phyloP scores from a whole-genome alignment of 73 alveolate genomes.

The Effrenium voratum region DNA sequence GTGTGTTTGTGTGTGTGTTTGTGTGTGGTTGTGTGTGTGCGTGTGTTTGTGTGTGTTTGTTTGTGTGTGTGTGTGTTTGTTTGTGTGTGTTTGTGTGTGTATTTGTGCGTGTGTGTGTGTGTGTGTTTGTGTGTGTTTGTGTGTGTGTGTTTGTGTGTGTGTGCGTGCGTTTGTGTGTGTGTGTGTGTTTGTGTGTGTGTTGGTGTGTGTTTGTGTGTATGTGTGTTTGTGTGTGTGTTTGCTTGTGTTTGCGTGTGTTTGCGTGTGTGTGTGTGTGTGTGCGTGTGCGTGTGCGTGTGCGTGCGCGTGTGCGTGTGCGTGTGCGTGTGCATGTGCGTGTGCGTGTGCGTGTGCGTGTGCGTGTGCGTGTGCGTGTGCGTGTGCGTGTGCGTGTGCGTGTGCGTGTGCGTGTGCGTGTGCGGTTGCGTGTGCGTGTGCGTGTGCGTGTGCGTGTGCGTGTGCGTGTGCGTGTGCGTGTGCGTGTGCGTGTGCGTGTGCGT shows the following conservation, averaged over 20 bases:
- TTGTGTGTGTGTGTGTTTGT: not conserved
- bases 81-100: not conserved
- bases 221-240: not conserved
- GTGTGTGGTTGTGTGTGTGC: not conserved
- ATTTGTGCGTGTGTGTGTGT: too few species aligned
- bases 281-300: not conserved
- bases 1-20: not conserved
- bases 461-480: not conserved
- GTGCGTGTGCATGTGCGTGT: not conserved
- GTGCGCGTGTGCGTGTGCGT: not conserved
- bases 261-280: not conserved
- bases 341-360: not conserved
- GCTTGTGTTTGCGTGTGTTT: not conserved
- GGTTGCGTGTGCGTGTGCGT: not conserved
- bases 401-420: not conserved
- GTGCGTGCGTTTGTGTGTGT: not conserved
- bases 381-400: not conserved
- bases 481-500: not conserved
- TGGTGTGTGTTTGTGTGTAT: not conserved
- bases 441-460: not conserved
- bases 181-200: not conserved
- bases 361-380: not conserved
- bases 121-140: too few species aligned
- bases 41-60: not conserved
- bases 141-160: not conserved